Evolutionary conservation across 139 green algal species (phyloP).

Genomic region (Klebsormidium nitens): DNA sequence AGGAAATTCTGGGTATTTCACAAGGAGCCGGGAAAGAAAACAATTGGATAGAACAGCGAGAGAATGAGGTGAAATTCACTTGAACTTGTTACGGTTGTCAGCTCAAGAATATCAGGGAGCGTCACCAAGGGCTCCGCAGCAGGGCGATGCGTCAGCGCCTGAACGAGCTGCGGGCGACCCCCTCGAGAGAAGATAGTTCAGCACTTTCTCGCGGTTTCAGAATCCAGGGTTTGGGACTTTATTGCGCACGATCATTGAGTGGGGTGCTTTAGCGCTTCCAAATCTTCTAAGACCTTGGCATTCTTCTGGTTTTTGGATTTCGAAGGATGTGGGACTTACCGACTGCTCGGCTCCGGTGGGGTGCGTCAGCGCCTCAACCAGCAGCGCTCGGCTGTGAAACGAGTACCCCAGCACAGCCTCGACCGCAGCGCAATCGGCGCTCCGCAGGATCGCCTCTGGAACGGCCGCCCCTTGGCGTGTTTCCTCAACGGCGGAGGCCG

Average conservation of each 20-base stretch:
- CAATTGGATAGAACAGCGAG: slow-evolving; percentile 4
- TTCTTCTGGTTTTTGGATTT: too few species aligned
- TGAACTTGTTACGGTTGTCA: not conserved
- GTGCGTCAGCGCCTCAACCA: slow-evolving; percentile 25
- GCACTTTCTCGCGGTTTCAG: too few species aligned
- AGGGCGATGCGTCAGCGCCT: slow-evolving; percentile 22
- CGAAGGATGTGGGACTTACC: too few species aligned
- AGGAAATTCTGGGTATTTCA: not conserved
- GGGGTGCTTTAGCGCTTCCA: too few species aligned
- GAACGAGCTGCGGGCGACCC: not conserved
- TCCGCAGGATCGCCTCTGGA: not conserved
- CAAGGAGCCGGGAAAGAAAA: not conserved
- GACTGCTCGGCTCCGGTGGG: too few species aligned
- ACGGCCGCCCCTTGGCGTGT: slow-evolving; percentile 4
- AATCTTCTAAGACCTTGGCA: too few species aligned
- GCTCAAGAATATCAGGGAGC: not conserved
- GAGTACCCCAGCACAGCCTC: slow-evolving; percentile 3
- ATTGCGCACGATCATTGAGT: too few species aligned
- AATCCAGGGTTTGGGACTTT: too few species aligned
- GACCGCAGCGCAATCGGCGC: not conserved
- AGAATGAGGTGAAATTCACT: not conserved
- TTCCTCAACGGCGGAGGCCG: too few species aligned
- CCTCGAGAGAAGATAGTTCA: too few species aligned
- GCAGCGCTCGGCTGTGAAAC: slow-evolving; percentile 4
- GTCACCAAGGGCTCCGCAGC: not conserved